Base-by-base conservation (phyloP, 2,329 filamentous ascomycete species). In the Zymoseptoria crescenta region DNA sequence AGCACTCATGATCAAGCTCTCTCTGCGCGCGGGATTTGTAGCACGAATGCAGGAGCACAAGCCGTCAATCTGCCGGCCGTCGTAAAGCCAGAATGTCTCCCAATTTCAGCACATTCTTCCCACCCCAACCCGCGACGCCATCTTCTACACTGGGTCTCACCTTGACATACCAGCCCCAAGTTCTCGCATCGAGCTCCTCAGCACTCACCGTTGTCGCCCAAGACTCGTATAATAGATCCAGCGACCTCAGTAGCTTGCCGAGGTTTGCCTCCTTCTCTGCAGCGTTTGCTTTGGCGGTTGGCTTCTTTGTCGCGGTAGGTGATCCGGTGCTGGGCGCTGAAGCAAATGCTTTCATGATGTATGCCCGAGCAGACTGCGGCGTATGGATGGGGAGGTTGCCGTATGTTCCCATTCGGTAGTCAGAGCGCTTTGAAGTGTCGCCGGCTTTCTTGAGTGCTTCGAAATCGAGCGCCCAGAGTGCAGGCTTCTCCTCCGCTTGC, bases 161-260 rank as follows among this genome's bases (percentile, higher is more conserved):
- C 21, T 82, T 80, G 1, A 87, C 78, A 73, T 96, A 96, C 91
- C 91, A 96, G 9, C 77, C 77, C 89, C 90, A 95, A 19, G 89
- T 88, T 60, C 85, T 82, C 62, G 81, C 80, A 70, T 96, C 89
- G 56, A 96, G 76, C 67, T 96, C 89, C 16, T 81, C 78, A 3
- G 76, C 74, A 27, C 74, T 79, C 35, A 95, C 71, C 29, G 83
- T 80, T n/a, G 77, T 74, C 0, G 81, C 79, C 91, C 91, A 96
- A 61, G 89, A 93, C 52, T 81, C 78, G 67, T 85, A 91, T 1
- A 95, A 72, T 20, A 90, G 71, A 62, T 91, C 82, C 58, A 96
- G 76, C 0, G 88, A 86, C 3, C 83, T 86, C 0, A 96, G 77
- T 2, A 95, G 73, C 58, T 87, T 75, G 0, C 83, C 84, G 1